Percentiles rank a stretch among this genome's conserved stretches.
These are phyloP conservation scores for Haplosporangium sp. DNA, from an alignment of 371 early-diverging fungal genomes.

Conservation along the genomic window DNA sequence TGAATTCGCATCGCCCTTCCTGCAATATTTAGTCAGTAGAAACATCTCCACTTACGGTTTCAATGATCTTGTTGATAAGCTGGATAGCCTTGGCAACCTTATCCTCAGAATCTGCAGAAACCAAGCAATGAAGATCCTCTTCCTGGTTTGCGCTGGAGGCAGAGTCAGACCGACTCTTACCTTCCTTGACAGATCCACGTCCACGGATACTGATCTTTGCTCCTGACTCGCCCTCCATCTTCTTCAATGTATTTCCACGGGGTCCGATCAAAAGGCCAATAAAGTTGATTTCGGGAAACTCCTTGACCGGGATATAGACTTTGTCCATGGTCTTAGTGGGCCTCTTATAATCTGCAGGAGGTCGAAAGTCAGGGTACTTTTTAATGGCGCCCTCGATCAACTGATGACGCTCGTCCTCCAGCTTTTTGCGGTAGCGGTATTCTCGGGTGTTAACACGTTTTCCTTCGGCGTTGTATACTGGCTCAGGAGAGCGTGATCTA, in stretches of 20 bases:
- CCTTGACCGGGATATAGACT: slow-evolving; percentile 94
- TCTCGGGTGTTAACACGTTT: slow-evolving; percentile 97
- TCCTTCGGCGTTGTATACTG: slow-evolving; percentile 90
- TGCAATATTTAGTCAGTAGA: background rate
- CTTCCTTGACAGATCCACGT: slow-evolving; percentile 96
- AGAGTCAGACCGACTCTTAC: slow-evolving; percentile 81
- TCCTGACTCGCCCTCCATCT: slow-evolving; percentile 93
- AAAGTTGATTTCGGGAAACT: slow-evolving; percentile 97
- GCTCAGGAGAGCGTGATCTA: slow-evolving; percentile 95
- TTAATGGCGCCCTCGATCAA: slow-evolving; percentile 85
- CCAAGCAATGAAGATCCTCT: slow-evolving; percentile 94
- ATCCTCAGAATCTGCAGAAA: slow-evolving; percentile 91
- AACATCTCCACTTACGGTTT: slow-evolving; percentile 71
- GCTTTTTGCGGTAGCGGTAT: slow-evolving; percentile 86
- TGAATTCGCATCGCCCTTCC: no score
- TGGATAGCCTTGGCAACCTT: slow-evolving; percentile 89
- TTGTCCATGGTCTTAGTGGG: slow-evolving; percentile 89
- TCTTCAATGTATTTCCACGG: slow-evolving; percentile 95
- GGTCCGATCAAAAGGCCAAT: slow-evolving; percentile 97
- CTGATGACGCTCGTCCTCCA: slow-evolving; percentile 94
- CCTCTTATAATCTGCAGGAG: slow-evolving; percentile 92
- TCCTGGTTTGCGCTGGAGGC: slow-evolving; percentile 77
- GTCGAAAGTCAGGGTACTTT: slow-evolving; percentile 83
- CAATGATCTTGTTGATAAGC: slow-evolving; percentile 91
- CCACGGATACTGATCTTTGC: slow-evolving; percentile 97